Percentiles rank a stretch among this genome's conserved stretches.
Conservation (phyloP, 78 protist species). For the Blattamonas nauphoetae region DNA sequence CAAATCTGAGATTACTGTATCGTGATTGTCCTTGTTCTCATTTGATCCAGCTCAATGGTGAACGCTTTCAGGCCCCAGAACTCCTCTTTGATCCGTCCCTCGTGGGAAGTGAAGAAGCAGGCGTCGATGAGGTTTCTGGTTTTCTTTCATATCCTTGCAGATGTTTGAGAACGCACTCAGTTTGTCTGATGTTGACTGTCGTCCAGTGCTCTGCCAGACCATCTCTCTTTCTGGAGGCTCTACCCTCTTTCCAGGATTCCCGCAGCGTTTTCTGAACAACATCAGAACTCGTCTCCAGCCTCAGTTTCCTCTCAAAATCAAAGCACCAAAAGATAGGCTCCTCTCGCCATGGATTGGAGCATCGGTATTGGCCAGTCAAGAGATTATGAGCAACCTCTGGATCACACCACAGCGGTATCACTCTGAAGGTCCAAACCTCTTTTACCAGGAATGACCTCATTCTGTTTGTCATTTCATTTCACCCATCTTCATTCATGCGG, state of each 20-base stretch:
- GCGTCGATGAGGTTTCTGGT: not conserved
- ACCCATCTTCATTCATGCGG: too few relatives aligned
- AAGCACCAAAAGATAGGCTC: not conserved
- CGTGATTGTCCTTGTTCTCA: not conserved
- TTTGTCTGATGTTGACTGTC: not conserved
- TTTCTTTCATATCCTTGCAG: not conserved
- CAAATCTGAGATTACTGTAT: not conserved
- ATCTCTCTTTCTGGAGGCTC: not conserved
- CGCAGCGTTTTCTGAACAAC: not conserved
- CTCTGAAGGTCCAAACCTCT: not conserved
- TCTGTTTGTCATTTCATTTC: too few relatives aligned
- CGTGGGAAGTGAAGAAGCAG: not conserved
- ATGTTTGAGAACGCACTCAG: not conserved
- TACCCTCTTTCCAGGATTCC: not conserved
- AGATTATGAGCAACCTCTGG: not conserved
- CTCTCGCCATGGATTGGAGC: not conserved
- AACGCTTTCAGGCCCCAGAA: not conserved
- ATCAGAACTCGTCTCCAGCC: not conserved
- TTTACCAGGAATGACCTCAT: too few relatives aligned
- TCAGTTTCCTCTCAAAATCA: not conserved
- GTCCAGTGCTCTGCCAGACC: not conserved
- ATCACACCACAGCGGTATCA: not conserved
- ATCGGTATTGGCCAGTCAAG: not conserved
- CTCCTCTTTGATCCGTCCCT: not conserved
- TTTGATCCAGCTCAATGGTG: not conserved